Percentiles rank a stretch among this genome's conserved stretches.
phyloP scores from a whole-genome alignment of 2,329 filamentous ascomycete genomes.

The Xylariaceae sp. region DNA sequence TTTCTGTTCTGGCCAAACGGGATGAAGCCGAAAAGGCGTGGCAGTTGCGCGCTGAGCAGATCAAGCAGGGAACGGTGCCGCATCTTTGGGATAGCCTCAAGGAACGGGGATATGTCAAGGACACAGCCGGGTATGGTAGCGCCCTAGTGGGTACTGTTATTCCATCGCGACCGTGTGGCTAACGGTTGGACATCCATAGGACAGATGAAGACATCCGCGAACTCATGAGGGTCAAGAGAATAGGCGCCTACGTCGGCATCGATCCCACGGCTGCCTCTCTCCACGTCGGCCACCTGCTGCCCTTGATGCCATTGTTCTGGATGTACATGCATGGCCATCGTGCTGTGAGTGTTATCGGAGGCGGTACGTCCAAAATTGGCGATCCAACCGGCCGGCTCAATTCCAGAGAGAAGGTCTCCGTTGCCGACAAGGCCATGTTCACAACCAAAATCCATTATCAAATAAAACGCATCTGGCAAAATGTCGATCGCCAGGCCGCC shows the following conservation, averaged over 20 bases:
- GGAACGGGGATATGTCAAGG: conserved; percentile 69
- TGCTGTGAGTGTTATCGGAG: conserved; percentile 64
- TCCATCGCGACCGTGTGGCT: neutral
- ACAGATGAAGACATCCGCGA: conserved; percentile 49
- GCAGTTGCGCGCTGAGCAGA: conserved; percentile 43
- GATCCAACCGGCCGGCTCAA: conserved; percentile 70
- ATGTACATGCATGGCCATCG: conserved; percentile 72
- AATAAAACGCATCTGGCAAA: conserved; percentile 66
- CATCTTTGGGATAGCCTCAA: conserved; percentile 62
- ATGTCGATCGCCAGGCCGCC: conserved; percentile 62
- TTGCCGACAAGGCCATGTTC: conserved; percentile 56
- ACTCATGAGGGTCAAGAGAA: conserved; percentile 60
- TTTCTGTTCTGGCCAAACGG: conserved; percentile 43
- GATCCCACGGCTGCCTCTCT: conserved; percentile 77
- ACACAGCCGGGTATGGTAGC: conserved; percentile 62
- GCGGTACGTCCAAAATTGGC: conserved; percentile 72
- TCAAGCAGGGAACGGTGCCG: conserved; percentile 46
- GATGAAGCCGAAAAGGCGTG: conserved; percentile 44
- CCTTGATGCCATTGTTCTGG: conserved; percentile 81
- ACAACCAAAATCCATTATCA: conserved; percentile 66
- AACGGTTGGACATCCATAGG: conserved; percentile 8
- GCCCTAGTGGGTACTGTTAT: neutral
- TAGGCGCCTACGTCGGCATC: conserved; percentile 75
- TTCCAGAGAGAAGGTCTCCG: conserved; percentile 52
- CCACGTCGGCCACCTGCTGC: conserved; percentile 75